phyloP scores from a whole-genome alignment of 495 filamentous ascomycete genomes.

The Trichocladium uniseriatum region DNA sequence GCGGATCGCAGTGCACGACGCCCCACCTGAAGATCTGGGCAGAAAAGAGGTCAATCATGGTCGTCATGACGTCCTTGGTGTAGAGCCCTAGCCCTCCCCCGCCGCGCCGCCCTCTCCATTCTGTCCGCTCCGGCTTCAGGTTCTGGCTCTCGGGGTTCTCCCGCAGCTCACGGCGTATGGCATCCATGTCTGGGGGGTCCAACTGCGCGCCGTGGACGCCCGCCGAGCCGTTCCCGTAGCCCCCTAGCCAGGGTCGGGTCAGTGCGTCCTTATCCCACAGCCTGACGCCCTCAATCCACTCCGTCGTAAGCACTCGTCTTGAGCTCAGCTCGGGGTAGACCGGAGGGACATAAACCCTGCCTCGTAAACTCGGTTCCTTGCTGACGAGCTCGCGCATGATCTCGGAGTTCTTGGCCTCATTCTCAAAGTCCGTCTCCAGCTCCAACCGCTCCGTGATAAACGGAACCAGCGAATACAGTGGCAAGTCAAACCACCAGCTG shows the following conservation, averaged over 20 bases:
- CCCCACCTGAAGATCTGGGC: constrained; percentile 98
- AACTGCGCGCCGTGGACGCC: constrained; percentile 64
- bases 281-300: constrained; percentile 92
- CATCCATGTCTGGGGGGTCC: constrained; percentile 38
- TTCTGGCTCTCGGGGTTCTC: constrained; percentile 39
- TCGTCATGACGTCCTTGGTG: constrained; percentile 82
- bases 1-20: constrained; percentile 87
- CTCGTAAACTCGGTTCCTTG: constrained; percentile 64
- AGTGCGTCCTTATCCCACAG: constrained; percentile 83
- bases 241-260: constrained; percentile 63
- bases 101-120: constrained; percentile 62
- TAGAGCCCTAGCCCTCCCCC: constrained; percentile 74
- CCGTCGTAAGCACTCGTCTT: constrained; percentile 80
- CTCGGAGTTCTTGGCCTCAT: constrained; percentile 82
- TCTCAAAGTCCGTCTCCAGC: constrained; percentile 88
- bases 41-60: constrained; percentile 89
- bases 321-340: constrained; percentile 77
- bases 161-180: constrained; percentile 33
- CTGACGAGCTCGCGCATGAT: constrained; percentile 69
- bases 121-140: constrained; percentile 68
- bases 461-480: constrained; percentile 77
- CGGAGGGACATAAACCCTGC: constrained; percentile 77
- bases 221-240: constrained; percentile 62
- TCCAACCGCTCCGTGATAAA: constrained; percentile 80
- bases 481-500: constrained; percentile 74